Conservation (phyloP, 352 stramenopile genomes). For the Hyaloperonospora arabidopsidis region DNA sequence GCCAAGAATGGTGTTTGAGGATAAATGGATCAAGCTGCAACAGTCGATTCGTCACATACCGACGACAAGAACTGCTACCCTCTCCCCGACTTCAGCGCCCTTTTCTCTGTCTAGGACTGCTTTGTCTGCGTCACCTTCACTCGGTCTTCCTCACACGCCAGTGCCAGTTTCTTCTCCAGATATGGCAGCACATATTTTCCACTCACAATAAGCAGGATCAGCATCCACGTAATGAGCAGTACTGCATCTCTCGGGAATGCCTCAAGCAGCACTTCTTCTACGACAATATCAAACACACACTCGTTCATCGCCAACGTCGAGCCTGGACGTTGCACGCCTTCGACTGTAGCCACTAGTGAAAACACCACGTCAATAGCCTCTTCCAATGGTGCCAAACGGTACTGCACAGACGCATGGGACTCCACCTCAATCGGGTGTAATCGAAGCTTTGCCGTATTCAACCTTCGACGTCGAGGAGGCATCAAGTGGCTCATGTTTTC, state of each 20-base stretch:
- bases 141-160: conserved; percentile 36
- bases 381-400: conserved; percentile 24
- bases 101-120: conserved; percentile 14
- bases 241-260: conserved; percentile 49
- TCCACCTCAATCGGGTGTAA: conserved; percentile 37
- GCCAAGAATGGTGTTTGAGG: too few relatives aligned
- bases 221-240: conserved; percentile 46
- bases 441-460: conserved; percentile 68
- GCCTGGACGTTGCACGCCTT: conserved; percentile 44
- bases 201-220: conserved; percentile 33
- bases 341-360: conserved; percentile 37
- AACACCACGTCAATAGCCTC: conserved; percentile 32
- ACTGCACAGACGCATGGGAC: conserved; percentile 16
- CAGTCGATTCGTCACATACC: too few relatives aligned
- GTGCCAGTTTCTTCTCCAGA: conserved; percentile 43
- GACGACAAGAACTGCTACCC: too few relatives aligned
- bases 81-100: too few relatives aligned
- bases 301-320: conserved; percentile 22
- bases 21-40: too few relatives aligned
- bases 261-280: conserved; percentile 56
- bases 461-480: conserved; percentile 25
- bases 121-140: conserved; percentile 14
- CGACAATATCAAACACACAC: conserved; percentile 68
- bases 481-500: conserved; percentile 12
- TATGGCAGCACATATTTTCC: conserved; percentile 38